Percentiles rank a stretch among this genome's conserved stretches.
Evolutionary conservation across 2,329 filamentous ascomycete species (phyloP).

Genomic region (Ascosphaera aggregata): DNA sequence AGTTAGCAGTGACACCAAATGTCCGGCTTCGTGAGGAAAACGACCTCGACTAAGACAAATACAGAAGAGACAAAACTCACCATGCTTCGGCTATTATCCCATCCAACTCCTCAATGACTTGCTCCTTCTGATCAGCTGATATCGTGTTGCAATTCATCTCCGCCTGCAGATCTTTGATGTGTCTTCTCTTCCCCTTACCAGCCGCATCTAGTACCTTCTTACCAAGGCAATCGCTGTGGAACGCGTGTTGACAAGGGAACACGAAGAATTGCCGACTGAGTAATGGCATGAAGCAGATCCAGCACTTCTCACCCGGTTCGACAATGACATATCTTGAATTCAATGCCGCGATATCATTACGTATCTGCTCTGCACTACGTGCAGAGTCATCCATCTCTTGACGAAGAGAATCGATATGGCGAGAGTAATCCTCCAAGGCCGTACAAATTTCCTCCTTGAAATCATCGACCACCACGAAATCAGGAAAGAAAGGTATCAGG

Average conservation of each 20-base stretch:
- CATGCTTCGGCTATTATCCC: constrained; percentile 76
- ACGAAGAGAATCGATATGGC: constrained; percentile 69
- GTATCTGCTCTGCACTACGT: constrained; percentile 73
- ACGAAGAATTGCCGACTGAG: constrained; percentile 90
- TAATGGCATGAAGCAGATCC: constrained; percentile 64
- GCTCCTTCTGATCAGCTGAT: constrained; percentile 46
- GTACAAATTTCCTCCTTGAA: constrained; percentile 97
- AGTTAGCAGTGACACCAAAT: too few relatives aligned
- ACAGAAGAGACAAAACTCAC: constrained; percentile 25
- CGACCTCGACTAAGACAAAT: neutral
- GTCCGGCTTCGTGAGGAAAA: constrained; percentile 1
- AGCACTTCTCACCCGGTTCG: constrained; percentile 86
- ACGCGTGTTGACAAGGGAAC: constrained; percentile 94
- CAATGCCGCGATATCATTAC: constrained; percentile 63
- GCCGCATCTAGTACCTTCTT: constrained; percentile 64
- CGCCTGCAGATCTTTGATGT: constrained; percentile 66
- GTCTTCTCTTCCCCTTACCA: constrained; percentile 48
- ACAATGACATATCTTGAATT: constrained; percentile 89
- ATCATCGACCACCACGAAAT: constrained; percentile 96
- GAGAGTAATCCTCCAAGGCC: constrained; percentile 79
- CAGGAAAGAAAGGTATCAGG: constrained; percentile 91
- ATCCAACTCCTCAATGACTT: constrained; percentile 71
- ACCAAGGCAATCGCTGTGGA: constrained; percentile 86
- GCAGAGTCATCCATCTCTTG: constrained; percentile 92
- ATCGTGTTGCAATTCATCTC: constrained; percentile 56